Percentiles rank a stretch among this genome's conserved stretches.
These are phyloP conservation scores for Fusarium sp. DNA, from an alignment of 2,329 filamentous ascomycete species.

Conservation along the genomic window DNA sequence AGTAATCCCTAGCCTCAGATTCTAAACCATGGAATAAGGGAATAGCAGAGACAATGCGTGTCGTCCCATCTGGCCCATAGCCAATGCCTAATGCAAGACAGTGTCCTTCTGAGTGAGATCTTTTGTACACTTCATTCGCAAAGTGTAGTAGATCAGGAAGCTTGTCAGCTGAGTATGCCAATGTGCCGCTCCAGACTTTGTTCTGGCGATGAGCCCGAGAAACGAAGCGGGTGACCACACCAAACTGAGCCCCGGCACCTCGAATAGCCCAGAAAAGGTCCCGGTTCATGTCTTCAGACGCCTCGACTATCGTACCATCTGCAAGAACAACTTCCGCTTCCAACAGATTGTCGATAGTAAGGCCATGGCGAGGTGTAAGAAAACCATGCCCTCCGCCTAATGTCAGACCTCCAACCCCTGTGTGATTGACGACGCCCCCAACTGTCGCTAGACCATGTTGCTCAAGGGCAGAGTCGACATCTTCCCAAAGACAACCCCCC, in stretches of 20 bases:
- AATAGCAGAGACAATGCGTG: constrained; percentile 38
- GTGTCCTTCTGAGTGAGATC: constrained; percentile 37
- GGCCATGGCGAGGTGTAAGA: constrained; percentile 68
- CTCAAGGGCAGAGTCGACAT: constrained; percentile 67
- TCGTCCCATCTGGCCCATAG: constrained; percentile 34
- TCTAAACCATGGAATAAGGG: constrained; percentile 44
- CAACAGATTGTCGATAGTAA: constrained; percentile 62
- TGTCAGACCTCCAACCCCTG: constrained; percentile 71
- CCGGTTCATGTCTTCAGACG: constrained; percentile 58
- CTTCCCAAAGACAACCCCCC: constrained; percentile 67
- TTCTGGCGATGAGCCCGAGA: constrained; percentile 49
- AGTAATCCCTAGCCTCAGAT: constrained; percentile 36
- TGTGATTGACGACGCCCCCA: constrained; percentile 74
- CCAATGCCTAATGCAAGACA: constrained; percentile 48
- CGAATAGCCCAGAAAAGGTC: constrained; percentile 66
- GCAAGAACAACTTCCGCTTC: constrained; percentile 58
- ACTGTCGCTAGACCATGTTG: constrained; percentile 69
- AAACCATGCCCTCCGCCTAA: constrained; percentile 73
- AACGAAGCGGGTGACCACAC: constrained; percentile 59
- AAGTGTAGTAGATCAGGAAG: constrained; percentile 44
- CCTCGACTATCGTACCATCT: constrained; percentile 54
- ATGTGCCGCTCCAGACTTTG: constrained; percentile 52
- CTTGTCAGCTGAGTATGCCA: constrained; percentile 48
- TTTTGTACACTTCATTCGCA: constrained; percentile 44
- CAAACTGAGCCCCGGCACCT: constrained; percentile 64